Percentiles rank a stretch among this genome's conserved stretches.
Conservation (phyloP, 2,329 filamentous ascomycete genomes). For the Didymella pomorum region DNA sequence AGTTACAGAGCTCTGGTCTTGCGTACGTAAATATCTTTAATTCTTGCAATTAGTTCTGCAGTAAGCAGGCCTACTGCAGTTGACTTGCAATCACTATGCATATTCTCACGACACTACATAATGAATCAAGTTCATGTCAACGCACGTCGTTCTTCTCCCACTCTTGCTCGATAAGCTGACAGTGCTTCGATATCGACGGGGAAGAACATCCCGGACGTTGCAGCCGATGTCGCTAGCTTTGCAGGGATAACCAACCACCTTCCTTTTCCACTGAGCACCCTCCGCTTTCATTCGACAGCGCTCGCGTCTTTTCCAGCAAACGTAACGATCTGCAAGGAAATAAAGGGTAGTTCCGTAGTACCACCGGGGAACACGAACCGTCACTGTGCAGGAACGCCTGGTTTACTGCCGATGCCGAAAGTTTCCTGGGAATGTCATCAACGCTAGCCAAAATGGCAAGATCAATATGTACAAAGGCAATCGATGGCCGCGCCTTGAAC, state of each 20-base stretch:
- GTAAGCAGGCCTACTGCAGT: too few relatives aligned
- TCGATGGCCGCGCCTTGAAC: slow-evolving; percentile 4
- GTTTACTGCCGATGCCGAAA: not conserved
- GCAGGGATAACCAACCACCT: slow-evolving; percentile 12
- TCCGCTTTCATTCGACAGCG: not conserved
- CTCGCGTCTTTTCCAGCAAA: not conserved
- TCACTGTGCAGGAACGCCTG: not conserved
- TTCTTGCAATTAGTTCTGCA: not conserved
- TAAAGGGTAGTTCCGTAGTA: slow-evolving; percentile 8
- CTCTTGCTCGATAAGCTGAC: slow-evolving; percentile 14
- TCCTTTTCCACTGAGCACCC: slow-evolving; percentile 4
- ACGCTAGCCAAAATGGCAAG: slow-evolving; percentile 19
- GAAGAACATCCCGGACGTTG: not conserved
- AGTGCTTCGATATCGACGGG: slow-evolving; percentile 6
- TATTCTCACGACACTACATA: not conserved
- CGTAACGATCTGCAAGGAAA: slow-evolving; percentile 14
- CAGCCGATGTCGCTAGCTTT: slow-evolving; percentile 16
- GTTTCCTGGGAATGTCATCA: slow-evolving; percentile 8
- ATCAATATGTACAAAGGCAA: slow-evolving; percentile 21
- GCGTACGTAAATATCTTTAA: not conserved
- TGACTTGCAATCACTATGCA: not conserved
- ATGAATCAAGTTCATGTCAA: not conserved
- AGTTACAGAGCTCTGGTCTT: not conserved
- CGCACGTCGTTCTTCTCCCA: not conserved
- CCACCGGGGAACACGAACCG: slow-evolving; percentile 3